phyloP scores from a whole-genome alignment of 2,329 filamentous ascomycete genomes.

The Metarhizium anisopliae region DNA sequence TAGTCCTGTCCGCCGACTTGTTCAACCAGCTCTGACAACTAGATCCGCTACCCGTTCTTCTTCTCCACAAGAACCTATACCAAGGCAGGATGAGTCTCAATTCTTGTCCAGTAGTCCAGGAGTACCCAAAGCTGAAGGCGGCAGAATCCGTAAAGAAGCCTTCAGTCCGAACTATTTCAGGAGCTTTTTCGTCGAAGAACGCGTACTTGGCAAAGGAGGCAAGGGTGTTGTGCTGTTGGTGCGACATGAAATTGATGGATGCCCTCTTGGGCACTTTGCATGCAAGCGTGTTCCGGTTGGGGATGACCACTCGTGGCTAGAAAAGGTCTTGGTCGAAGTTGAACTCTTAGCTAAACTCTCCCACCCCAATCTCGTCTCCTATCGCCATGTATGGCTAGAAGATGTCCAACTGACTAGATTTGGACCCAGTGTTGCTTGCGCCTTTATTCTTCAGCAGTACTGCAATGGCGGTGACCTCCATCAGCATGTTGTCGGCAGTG shows the following conservation, averaged over 20 bases:
- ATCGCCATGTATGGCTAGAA: slow-evolving; percentile 95
- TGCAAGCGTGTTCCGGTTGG: slow-evolving; percentile 96
- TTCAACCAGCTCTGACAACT: slow-evolving; percentile 32
- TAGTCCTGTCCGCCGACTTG: slow-evolving; percentile 45
- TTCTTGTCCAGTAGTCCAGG: slow-evolving; percentile 46
- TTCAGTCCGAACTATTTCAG: slow-evolving; percentile 92
- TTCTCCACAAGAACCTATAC: slow-evolving; percentile 13
- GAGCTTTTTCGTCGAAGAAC: slow-evolving; percentile 85
- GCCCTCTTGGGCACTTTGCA: slow-evolving; percentile 81
- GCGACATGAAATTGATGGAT: slow-evolving; percentile 82
- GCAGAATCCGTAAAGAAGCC: slow-evolving; percentile 74
- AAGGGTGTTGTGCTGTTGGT: slow-evolving; percentile 95
- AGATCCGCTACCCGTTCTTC: slow-evolving; percentile 8
- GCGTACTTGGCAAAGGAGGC: slow-evolving; percentile 77
- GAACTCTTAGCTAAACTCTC: slow-evolving; percentile 85
- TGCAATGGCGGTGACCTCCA: slow-evolving; percentile 91
- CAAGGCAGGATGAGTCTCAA: slow-evolving; percentile 25
- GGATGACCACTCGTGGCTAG: slow-evolving; percentile 88
- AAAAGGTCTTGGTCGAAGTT: slow-evolving; percentile 89
- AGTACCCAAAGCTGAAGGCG: slow-evolving; percentile 37
- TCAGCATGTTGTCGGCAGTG: slow-evolving; percentile 69
- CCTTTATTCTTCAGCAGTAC: slow-evolving; percentile 95
- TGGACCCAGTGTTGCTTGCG: slow-evolving; percentile 83
- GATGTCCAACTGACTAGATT: slow-evolving; percentile 78
- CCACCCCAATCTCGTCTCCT: slow-evolving; percentile 91